These are phyloP conservation scores for Metarhizium humberi DNA, from an alignment of 2,329 filamentous ascomycete genomes.

Conservation along the genomic window DNA sequence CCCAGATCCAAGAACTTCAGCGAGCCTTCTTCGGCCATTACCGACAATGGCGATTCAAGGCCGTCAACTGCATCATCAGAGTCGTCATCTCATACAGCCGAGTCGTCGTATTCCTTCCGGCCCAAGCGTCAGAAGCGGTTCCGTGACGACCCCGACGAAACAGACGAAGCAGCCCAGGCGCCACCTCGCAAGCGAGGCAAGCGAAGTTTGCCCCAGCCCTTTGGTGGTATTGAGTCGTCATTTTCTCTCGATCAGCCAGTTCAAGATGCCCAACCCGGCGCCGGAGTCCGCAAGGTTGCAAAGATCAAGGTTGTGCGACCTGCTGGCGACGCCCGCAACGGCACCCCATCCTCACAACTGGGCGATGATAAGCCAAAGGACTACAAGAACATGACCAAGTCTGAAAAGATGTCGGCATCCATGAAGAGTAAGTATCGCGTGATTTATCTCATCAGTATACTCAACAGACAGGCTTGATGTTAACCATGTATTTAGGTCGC, in stretches of 20 bases:
- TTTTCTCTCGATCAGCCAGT: conserved; percentile 11
- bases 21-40: conserved; percentile 25
- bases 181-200: conserved; percentile 30
- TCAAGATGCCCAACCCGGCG: conserved; percentile 12
- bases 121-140: conserved; percentile 47
- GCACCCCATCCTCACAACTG: conserved; percentile 16
- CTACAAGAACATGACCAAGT: conserved; percentile 53
- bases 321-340: conserved; percentile 17
- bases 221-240: conserved; percentile 7
- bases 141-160: conserved; percentile 36
- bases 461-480: conserved; percentile 13
- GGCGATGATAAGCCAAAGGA: conserved; percentile 38
- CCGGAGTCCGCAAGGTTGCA: conserved; percentile 21
- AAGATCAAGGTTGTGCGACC: conserved; percentile 30
- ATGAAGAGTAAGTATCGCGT: conserved; percentile 46
- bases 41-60: conserved; percentile 36
- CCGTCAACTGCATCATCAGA: conserved; percentile 46
- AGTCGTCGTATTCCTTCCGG: conserved; percentile 43
- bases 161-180: conserved; percentile 24
- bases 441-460: background rate
- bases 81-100: conserved; percentile 36
- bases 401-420: conserved; percentile 56
- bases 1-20: conserved; percentile 30
- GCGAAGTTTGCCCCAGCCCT: conserved; percentile 12
- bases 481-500: conserved; percentile 30